Evolutionary conservation across 129 eudicot species (phyloP), one percentile per base, ranked within the genome.

Genomic region (Erigeron canadensis): DNA sequence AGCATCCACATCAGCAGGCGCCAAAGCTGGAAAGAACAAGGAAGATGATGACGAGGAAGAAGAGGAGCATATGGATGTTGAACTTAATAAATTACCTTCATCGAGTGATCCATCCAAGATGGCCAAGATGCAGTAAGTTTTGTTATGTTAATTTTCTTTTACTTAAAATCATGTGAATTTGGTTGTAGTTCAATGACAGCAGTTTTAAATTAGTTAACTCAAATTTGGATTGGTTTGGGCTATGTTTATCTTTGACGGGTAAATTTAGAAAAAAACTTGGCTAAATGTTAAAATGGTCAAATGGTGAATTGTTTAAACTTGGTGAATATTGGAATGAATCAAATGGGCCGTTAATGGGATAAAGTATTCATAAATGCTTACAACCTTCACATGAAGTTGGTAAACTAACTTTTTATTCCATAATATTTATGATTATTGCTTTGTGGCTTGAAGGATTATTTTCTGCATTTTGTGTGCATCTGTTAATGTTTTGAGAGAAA

Each of bases 11-110:
- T 63, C 92, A 56, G 78, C 89, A 65, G 81, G 69, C 28, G 65
- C 77, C 17, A 76, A 75, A 69, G 63, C 74, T 39, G 82, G 79
- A 72, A 71, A 74, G 77, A 91, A 91, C 72, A 91, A 93, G 67
- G 97, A 90, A 19, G 97, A 86, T 2, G 93, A 95, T 11, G 98
- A 95, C 5, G 97, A 94, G 60, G 99, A 95, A 73, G 99, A 95
- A 57, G 81, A 77, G 67, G 99, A 94, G 76, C 86, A 90, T 81
- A 88, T 95, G 99, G 96, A 95, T 41, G 91, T 90, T 56, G 89
- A 95, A 85, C 91, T 95, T 65, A 89, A 89, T 40, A 89, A 89
- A 47, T 57, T 77, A 39, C 81, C 84, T 2, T 50, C 97, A 1
- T 79, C 79, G 10, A 86, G 89, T 18, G 97, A 95, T 71, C 97